Base-by-base conservation (phyloP, 75 land plant genomes). In the Picea sitchensis region DNA sequence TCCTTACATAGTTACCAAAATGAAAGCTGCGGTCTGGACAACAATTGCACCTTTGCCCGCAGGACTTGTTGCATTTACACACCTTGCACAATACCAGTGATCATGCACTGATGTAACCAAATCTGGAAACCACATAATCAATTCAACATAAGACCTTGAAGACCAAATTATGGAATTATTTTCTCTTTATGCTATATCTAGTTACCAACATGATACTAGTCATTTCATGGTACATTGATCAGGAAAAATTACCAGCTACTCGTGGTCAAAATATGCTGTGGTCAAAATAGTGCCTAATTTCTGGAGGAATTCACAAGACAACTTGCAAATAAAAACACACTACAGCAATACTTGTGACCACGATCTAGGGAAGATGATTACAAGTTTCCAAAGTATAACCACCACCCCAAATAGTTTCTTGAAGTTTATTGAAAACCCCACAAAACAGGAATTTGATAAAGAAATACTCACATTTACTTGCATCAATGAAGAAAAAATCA, bases 1-100 rank as follows among this genome's bases (percentile, higher is more conserved):
- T 67, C 0, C 95, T 84, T 89, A 93, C 95, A 84, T 76, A 47
- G 89, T 90, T 80, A 91, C 83, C 80, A 93, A 83, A 76, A 93
- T 78, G 62, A 87, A 87, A 13, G 91, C 65, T 30, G 83, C 65
- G 59, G 85, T 86, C 80, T 86, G 90, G 84, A 89, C 89, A 15
- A 93, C 81, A 32, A 93, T 89, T 60, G 82, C 91, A 57, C 95
- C 95, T 86, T 91, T 91, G 64, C 95, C 95, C 17, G 88, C 91
- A 77, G 87, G 85, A 58, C 84, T 82, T 65, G 87, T 20, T 13
- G 91, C 80, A 68, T 87, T 89, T 72, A 91, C 56, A 76, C 95
- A 89, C 67, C 95, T 84, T 65, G 92, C 92, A 81, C 84, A 84
- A 36, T 89, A 93, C 92, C 87, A 90, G 59, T 83, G 85, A 68